Base-by-base conservation (phyloP, 2,329 filamentous ascomycete species). In the Teratosphaeria nubilosa region DNA sequence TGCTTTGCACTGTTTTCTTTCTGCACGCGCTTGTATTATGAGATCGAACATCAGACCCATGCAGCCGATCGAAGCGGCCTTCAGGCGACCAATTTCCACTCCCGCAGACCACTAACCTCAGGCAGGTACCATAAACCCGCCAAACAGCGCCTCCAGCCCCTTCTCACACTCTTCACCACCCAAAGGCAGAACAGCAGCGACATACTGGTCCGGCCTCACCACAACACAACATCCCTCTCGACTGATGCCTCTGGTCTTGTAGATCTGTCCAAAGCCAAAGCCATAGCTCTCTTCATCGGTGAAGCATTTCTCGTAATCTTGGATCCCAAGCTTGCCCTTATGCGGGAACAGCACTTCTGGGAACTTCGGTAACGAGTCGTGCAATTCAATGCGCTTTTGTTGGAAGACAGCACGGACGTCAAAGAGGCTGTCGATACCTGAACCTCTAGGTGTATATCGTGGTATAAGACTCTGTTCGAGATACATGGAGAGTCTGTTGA, bases 191-290 rank as follows among this genome's bases (percentile, higher is more conserved):
- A 72, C 65, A 56, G 64, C 68, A 59, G 65, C 67, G 45, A 88
- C 80, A 70, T 89, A 85, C 67, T 86, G 84, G 73, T 90, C 87
- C 2, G 86, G 87, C 54, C 87, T 71, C 1, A 85, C 74, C 1
- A 85, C 73, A 0, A 87, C 79, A 3, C 84, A 72, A 60, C 81
- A 83, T 0, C 86, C 86, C 56, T 79, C 73, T 20, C 63, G 68
- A 62, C 83, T 76, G 1, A 90, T 75, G 0, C 84, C 86, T 58
- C 84, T 86, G 3, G 76, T 77, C 58, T 78, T 73, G 65, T 87
- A 80, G 24, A 76, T 73, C 57, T 76, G 69, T 2, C 66, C 66
- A 60, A 60, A 63, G 0, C 72, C 75, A 58, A 67, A 70, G 3
- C 64, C 64, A 66, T 73, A 73, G 9, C 74, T 75, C 61, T 69